Conservation (phyloP, 805 yeast species). For the Wickerhamomyces ciferrii region DNA sequence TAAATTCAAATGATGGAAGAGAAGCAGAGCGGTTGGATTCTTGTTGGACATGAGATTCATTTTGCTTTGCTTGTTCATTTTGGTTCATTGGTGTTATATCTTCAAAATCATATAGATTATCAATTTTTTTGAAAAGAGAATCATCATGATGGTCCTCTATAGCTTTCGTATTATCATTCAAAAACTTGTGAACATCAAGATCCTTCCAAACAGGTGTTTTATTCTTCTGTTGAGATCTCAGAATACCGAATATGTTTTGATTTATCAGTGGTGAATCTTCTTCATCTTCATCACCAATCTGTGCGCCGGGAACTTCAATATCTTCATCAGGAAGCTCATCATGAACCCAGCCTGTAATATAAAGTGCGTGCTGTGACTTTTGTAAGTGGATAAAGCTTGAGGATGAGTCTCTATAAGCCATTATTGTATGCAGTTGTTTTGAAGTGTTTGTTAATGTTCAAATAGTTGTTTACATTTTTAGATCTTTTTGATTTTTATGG, state of each 20-base stretch:
- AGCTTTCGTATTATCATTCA: background rate
- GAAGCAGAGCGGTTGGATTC: background rate
- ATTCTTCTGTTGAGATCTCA: background rate
- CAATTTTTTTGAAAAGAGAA: background rate
- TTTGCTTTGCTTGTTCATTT: background rate
- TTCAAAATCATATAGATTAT: background rate
- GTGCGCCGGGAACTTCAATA: constrained; percentile 2
- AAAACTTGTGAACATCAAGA: background rate
- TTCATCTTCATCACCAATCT: background rate
- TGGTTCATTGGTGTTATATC: background rate
- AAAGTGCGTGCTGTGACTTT: constrained; percentile 19
- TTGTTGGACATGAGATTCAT: background rate
- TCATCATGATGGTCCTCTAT: background rate
- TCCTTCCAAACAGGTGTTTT: background rate
- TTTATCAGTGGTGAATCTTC: background rate
- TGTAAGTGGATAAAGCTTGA: constrained; percentile 8
- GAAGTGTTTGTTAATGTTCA: too few relatives aligned
- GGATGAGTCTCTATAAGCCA: constrained; percentile 6
- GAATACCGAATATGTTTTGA: background rate
- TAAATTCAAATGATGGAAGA: background rate
- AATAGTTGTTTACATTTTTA: background rate
- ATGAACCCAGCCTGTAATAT: constrained; percentile 18
- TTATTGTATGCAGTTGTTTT: background rate
- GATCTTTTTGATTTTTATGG: background rate
- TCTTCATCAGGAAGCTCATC: constrained; percentile 9